A percentile compares a stretch with the other conserved stretches of the same genome.
Evolutionary conservation across 768 basidiomycete species (phyloP).

Genomic region (Auriscalpium vulgare): DNA sequence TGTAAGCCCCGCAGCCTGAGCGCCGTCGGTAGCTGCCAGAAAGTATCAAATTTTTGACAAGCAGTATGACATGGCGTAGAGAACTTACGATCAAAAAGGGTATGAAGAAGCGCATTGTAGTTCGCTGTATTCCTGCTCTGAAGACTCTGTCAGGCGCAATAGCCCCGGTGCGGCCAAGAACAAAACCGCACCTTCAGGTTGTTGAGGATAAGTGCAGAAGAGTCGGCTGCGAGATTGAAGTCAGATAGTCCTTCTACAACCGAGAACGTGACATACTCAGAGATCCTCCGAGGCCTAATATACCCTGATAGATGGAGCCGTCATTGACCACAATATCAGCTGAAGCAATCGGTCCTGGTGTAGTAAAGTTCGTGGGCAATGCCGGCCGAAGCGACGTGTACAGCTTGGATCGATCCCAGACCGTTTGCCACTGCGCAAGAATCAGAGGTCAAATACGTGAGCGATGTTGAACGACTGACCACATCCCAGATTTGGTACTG

Average conservation of each 20-base stretch:
- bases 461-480: neutral
- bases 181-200: constrained; percentile 18
- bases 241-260: neutral
- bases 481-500: constrained; percentile 2
- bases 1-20: constrained; percentile 23
- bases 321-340: constrained; percentile 18
- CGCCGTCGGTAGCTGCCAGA: constrained; percentile 19
- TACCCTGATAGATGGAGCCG: constrained; percentile 12
- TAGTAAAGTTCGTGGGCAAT: constrained; percentile 16
- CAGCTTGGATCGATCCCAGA: constrained; percentile 16
- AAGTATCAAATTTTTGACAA: neutral
- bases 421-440: constrained; percentile 13
- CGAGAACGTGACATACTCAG: constrained; percentile 12
- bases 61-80: neutral
- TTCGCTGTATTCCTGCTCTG: constrained; percentile 18
- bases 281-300: constrained; percentile 20
- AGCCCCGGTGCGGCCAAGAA: neutral
- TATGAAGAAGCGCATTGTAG: constrained; percentile 22
- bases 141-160: too few relatives aligned
- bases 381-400: constrained; percentile 8
- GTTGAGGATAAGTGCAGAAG: constrained; percentile 19
- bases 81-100: constrained; percentile 22
- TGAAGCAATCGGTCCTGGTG: constrained; percentile 14
- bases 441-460: neutral
- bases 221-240: constrained; percentile 16